Evolutionary conservation across 1,284 basidiomycete species (phyloP).

Genomic region (Puccinia polysora): DNA sequence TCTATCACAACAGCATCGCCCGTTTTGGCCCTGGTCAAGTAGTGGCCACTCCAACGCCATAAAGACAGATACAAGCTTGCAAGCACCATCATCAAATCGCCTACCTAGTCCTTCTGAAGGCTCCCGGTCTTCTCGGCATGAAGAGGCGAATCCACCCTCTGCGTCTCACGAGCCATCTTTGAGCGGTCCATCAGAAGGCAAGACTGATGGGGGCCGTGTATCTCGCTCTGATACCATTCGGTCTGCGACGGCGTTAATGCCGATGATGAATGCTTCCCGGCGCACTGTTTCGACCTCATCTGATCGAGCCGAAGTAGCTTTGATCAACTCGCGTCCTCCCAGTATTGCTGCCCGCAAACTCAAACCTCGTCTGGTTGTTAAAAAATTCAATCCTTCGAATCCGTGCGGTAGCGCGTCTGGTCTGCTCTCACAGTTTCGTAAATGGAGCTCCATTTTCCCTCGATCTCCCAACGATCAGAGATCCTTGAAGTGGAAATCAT

Average conservation of each 20-base stretch:
- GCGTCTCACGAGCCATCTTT: neutral
- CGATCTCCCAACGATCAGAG: conserved; percentile 57
- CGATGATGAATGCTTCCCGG: conserved; percentile 39
- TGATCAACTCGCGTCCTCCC: conserved; percentile 32
- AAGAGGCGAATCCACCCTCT: conserved; percentile 20
- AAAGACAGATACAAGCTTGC: conserved; percentile 12
- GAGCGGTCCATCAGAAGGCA: conserved; percentile 3
- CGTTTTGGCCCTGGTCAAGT: conserved; percentile 43
- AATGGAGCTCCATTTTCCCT: conserved; percentile 85
- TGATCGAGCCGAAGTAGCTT: conserved; percentile 38
- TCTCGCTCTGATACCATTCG: conserved; percentile 38
- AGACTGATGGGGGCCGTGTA: conserved; percentile 1
- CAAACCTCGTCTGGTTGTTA: conserved; percentile 57
- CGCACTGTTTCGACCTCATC: conserved; percentile 30
- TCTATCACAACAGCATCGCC: conserved; percentile 27
- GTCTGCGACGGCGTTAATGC: conserved; percentile 41
- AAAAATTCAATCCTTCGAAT: conserved; percentile 61
- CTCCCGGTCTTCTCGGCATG: conserved; percentile 17
- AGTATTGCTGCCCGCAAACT: conserved; percentile 9
- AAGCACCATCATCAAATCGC: conserved; percentile 12
- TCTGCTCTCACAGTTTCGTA: conserved; percentile 61
- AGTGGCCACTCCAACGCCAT: neutral
- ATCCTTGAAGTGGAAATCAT: conserved; percentile 45
- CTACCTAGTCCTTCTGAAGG: conserved; percentile 33
- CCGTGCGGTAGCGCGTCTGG: conserved; percentile 50